phyloP scores from a whole-genome alignment of 2,329 filamentous ascomycete species.

The Cladophialophora yegresii region DNA sequence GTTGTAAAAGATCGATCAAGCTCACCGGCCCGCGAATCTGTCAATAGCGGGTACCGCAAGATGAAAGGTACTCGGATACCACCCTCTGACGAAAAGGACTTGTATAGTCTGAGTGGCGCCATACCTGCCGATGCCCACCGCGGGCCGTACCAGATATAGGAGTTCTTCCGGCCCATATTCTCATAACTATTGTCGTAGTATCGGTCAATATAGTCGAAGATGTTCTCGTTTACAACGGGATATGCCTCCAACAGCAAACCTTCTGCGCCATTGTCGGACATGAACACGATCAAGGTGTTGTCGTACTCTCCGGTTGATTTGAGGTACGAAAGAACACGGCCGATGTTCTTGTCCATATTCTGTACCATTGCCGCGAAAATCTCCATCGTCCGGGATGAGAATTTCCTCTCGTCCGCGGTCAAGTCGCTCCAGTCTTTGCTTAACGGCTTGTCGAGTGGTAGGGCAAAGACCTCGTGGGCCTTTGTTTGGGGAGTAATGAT shows the following conservation, averaged over 20 bases:
- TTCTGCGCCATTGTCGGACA: conserved; percentile 46
- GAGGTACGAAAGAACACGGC: conserved; percentile 41
- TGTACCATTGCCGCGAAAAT: conserved; percentile 44
- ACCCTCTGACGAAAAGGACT: conserved; percentile 38
- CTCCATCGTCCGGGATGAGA: conserved; percentile 40
- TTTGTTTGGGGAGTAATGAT: conserved; percentile 47
- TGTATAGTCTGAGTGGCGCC: conserved; percentile 38
- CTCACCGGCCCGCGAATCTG: conserved; percentile 33
- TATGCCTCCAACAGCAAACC: conserved; percentile 40
- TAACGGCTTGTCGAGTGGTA: conserved; percentile 17
- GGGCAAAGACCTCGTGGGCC: conserved; percentile 42
- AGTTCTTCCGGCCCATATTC: conserved; percentile 42
- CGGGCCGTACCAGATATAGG: conserved; percentile 44
- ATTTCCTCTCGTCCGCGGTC: conserved; percentile 18
- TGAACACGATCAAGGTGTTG: conserved; percentile 45
- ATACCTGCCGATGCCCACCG: conserved; percentile 41
- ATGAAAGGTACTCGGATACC: conserved; percentile 39
- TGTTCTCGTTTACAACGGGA: conserved; percentile 41
- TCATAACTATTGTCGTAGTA: conserved; percentile 45
- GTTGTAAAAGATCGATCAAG: conserved; percentile 41
- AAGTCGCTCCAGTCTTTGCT: conserved; percentile 24
- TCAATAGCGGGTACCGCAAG: conserved; percentile 26
- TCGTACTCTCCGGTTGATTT: conserved; percentile 40
- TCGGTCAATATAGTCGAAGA: conserved; percentile 40
- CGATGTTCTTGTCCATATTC: conserved; percentile 41